Percentiles rank a stretch among this genome's conserved stretches.
Conservation (phyloP, 371 early-diverging fungal genomes). For the Entomophthora muscae region DNA sequence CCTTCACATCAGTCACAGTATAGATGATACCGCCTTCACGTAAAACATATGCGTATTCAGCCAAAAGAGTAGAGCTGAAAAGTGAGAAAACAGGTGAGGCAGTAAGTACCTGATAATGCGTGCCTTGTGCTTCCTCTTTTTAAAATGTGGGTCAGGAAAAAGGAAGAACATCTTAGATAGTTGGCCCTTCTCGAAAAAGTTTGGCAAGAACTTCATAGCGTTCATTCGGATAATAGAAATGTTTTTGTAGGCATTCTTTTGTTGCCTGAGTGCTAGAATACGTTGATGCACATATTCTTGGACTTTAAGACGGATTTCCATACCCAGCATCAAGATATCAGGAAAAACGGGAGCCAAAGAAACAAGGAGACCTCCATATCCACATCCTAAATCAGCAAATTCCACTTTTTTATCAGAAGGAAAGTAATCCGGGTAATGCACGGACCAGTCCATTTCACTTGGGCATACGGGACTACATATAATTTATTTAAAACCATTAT, state of each 20-base stretch:
- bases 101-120: slow-evolving; percentile 75
- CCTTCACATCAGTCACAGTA: slow-evolving; percentile 90
- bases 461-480: slow-evolving; percentile 63
- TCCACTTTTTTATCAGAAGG: slow-evolving; percentile 39
- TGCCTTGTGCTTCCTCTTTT: slow-evolving; percentile 98
- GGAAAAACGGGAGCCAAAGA: slow-evolving; percentile 82
- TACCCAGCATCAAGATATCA: slow-evolving; percentile 77
- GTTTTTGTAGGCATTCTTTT: slow-evolving; percentile 89
- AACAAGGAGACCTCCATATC: slow-evolving; percentile 94
- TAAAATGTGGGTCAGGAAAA: slow-evolving; percentile 99
- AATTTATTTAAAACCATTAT: no score
- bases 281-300: slow-evolving; percentile 82
- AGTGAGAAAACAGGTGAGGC: background rate
- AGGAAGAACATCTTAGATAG: slow-evolving; percentile 96
- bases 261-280: slow-evolving; percentile 79
- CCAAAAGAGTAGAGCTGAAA: slow-evolving; percentile 48
- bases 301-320: slow-evolving; percentile 98
- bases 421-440: slow-evolving; percentile 64
- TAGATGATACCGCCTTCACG: slow-evolving; percentile 82
- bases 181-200: slow-evolving; percentile 91
- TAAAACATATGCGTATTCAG: slow-evolving; percentile 90
- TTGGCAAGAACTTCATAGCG: slow-evolving; percentile 97
- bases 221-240: slow-evolving; percentile 93
- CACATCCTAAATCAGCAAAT: slow-evolving; percentile 99
- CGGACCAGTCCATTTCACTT: slow-evolving; percentile 71